A percentile compares a stretch with the other conserved stretches of the same genome.
Conservation (phyloP, 495 filamentous ascomycete genomes). For the Aspergillus cavernicola region DNA sequence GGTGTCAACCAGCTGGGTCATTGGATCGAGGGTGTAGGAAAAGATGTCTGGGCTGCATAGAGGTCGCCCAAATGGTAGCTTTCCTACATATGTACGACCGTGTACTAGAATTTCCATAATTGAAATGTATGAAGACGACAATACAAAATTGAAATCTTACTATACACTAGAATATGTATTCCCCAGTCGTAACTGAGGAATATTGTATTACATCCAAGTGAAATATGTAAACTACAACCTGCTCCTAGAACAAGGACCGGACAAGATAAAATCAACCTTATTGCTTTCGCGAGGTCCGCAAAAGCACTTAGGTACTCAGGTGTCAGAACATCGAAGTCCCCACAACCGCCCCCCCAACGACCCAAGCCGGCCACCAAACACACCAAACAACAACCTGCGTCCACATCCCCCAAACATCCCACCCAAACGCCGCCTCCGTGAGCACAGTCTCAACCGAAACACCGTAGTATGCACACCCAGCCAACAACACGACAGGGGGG, state of each 20-base stretch:
- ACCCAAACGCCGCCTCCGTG: conserved; percentile 77
- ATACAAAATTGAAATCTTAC: background rate
- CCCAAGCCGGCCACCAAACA: conserved; percentile 98
- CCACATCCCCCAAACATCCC: conserved; percentile 89
- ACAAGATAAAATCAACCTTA: background rate
- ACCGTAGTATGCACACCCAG: conserved; percentile 47
- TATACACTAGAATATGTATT: background rate
- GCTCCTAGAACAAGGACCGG: background rate
- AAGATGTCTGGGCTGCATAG: conserved; percentile 87
- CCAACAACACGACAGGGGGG: conserved; percentile 60
- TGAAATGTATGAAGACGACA: conserved; percentile 11
- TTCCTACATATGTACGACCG: conserved; percentile 18
- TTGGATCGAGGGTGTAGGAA: conserved; percentile 87
- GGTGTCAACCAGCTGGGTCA: conserved; percentile 92
- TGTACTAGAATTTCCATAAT: conserved; percentile 19
- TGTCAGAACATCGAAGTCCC: conserved; percentile 37
- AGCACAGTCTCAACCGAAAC: conserved; percentile 55
- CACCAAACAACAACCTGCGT: conserved; percentile 90
- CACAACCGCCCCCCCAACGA: conserved; percentile 57
- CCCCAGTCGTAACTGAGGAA: too few species aligned
- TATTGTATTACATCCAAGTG: too few species aligned
- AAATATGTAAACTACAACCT: too few species aligned
- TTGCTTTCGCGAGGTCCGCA: too few species aligned
- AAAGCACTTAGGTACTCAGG: too few species aligned
- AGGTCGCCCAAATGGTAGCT: conserved; percentile 12